Conservation (phyloP, 1,284 basidiomycete species). For the Irpex lacteus region DNA sequence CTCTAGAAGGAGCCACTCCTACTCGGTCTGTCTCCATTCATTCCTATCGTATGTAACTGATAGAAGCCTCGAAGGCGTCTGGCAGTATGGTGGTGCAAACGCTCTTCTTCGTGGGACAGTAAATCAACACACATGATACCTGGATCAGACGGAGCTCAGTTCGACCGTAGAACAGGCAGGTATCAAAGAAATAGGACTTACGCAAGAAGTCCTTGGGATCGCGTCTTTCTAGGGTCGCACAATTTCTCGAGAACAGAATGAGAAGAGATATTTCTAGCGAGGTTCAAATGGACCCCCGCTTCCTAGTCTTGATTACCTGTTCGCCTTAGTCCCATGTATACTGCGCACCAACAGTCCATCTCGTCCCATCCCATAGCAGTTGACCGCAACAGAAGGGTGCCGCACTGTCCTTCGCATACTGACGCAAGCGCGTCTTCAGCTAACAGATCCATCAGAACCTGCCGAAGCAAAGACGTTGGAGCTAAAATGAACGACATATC, state of each 20-base stretch:
- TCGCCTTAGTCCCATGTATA: too few relatives aligned
- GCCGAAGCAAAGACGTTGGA: too few relatives aligned
- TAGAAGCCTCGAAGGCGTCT: neutral
- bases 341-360: too few relatives aligned
- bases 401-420: too few relatives aligned
- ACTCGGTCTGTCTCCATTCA: neutral
- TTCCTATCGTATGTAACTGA: neutral
- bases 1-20: neutral
- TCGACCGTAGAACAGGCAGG: neutral
- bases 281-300: neutral
- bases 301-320: too few relatives aligned
- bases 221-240: neutral
- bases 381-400: too few relatives aligned
- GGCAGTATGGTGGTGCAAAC: neutral
- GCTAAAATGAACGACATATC: too few relatives aligned
- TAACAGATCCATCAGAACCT: too few relatives aligned
- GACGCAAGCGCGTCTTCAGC: too few relatives aligned
- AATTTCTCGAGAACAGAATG: neutral
- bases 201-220: neutral
- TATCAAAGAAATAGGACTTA: neutral
- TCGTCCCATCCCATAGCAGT: too few relatives aligned
- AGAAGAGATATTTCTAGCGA: neutral
- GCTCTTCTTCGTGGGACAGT: neutral
- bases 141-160: neutral
- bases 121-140: neutral